These are phyloP conservation scores for Pichia sp. DNA, from an alignment of 1,139 yeast genomes.

Conservation along the genomic window DNA sequence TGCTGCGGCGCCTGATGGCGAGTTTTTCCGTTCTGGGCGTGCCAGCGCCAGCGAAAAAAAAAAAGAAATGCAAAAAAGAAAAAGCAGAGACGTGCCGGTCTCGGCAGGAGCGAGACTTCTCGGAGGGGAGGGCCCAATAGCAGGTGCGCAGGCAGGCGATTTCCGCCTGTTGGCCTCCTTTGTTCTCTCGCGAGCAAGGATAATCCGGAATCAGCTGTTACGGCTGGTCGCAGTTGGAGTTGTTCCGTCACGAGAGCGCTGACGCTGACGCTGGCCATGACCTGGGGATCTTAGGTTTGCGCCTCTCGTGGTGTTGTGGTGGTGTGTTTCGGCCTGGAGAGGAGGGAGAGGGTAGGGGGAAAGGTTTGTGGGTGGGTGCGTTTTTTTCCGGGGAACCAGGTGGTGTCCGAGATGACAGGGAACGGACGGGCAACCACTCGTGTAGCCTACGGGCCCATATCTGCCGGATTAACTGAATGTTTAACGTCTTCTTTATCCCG, in stretches of 20 bases:
- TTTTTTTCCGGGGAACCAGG: too few species aligned
- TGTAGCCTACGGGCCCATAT: too few species aligned
- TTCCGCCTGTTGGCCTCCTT: too few species aligned
- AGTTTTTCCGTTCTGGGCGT: background rate
- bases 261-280: background rate
- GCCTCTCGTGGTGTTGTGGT: background rate
- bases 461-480: too few species aligned
- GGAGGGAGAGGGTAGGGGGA: too few species aligned
- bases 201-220: background rate
- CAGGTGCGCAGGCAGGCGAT: too few species aligned
- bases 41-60: background rate
- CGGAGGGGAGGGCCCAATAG: too few species aligned
- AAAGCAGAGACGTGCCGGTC: background rate
- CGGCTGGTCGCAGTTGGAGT: background rate
- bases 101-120: background rate
- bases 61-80: background rate
- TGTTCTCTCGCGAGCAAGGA: background rate
- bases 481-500: too few species aligned
- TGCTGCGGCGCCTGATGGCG: background rate
- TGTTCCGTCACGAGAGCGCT: background rate
- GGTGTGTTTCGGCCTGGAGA: background rate
- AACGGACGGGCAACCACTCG: too few species aligned
- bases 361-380: too few species aligned
- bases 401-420: too few species aligned
- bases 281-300: background rate